Evolutionary conservation across 164 flowering plant genomes (phyloP), one percentile per base, ranked within the genome.

Genomic region (Echeveria elegans): DNA sequence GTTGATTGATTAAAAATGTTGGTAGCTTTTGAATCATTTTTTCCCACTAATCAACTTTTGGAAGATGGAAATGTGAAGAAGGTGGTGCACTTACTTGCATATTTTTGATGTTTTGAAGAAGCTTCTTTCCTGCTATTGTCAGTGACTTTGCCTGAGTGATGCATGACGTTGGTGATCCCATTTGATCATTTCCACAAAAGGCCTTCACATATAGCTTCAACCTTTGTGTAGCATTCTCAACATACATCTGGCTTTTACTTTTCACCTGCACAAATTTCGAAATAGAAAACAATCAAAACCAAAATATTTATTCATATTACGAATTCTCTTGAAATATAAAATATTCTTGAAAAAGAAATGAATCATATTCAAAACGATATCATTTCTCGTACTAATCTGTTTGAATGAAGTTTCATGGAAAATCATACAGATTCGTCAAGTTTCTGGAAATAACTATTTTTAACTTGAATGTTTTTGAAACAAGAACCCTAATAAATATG

Each of bases 151-250:
- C 88, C 67, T 81, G 89, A 66, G 84, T 81, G 50, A 86, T 70
- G 1, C 71, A 81, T n/a, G 82, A 81, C 16, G 68, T 37, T 16
- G 85, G 81, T 6, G 74, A 67, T 21, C 72, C 38, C n/a, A 47
- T 73, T 59, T 85, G 83, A 32, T 84, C 83, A 36, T 82, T 81
- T 19, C 87, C 88, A 68, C 82, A 80, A n/a, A 88, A 78, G 6
- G 90, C 92, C 73, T 79, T 78, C 34, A 81, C 80, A 29, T 72
- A 79, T 6, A 83, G 81, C 61, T 79, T 81, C 10, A 90, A 66
- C 73, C 89, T 86, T 68, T 83, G 73, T 5, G 84, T 73, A 24
- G 78, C 77, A 40, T 88, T 86, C 50, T 86, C 83, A 1, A 72
- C 75, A 34, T 74, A 80, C 34, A 72, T 65, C 53, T 73, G 69